Base-by-base conservation (phyloP, 352 stramenopile species). In the Globisporangium acanthophoron region DNA sequence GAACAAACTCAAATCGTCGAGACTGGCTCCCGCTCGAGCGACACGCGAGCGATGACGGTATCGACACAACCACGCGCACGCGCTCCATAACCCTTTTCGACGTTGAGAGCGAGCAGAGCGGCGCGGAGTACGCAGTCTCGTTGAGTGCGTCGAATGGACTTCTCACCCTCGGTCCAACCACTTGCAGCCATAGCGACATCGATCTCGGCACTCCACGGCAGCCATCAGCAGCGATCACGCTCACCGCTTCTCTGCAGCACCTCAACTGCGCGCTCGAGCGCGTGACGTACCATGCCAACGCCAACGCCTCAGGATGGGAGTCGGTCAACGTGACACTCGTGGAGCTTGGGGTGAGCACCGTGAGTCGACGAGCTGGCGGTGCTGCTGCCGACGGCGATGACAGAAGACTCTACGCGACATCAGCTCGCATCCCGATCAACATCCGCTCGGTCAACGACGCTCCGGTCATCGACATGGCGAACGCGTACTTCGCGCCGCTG, bases 231-330 rank as follows among this genome's bases (percentile, higher is more conserved):
- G 31, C 29, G 44, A 49, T 79, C n/a, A 57, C 45, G 1, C 12
- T 87, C 35, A 50, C 58, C 33, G 76, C 76, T 0, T 59, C 58
- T 18, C 48, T 88, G 3, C 31, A 21, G 31, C 49, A 59, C 20
- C 61, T 86, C 45, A 87, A 88, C 54, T 88, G 78, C 56, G 65
- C 65, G 1, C 55, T 85, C 7, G 63, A 81, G 20, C 65, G 78
- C 27, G 62, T 88, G 20, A 74, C 70, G 39, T 87, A 85, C 67
- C 56, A 74, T 57, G 59, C 73, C 3, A 59, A 67, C 18, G 54
- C 61, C 3, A 54, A 73, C 20, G 54, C 50, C 3, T 64, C 56
- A 46, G 73, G 64, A 11, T 65, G 53, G 56, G 76, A 84, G 43
- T 58, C 66, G 13, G 70, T 89, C 52, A 35, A 70, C 20, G 67